phyloP scores from a whole-genome alignment of 208 protist genomes.

The Trichomonas vaginalis region DNA sequence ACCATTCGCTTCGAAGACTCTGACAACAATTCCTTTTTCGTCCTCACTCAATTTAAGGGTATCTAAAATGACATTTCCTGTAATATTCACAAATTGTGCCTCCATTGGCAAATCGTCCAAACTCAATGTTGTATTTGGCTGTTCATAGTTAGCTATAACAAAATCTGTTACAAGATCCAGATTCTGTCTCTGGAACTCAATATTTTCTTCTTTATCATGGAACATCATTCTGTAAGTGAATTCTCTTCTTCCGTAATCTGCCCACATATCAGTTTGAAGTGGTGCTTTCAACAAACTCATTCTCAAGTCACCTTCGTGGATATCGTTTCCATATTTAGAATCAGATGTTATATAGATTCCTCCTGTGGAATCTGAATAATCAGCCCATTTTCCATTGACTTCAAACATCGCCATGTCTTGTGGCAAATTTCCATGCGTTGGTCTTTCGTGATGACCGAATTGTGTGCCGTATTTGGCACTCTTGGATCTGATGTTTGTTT shows the following conservation, averaged over 20 bases:
- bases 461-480: background rate
- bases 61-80: background rate
- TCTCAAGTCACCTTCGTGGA: background rate
- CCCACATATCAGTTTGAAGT: constrained; percentile 1
- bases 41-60: background rate
- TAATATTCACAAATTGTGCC: background rate
- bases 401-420: background rate
- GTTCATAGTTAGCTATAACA: background rate
- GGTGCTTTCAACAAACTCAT: background rate
- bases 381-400: background rate
- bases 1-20: background rate
- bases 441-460: background rate
- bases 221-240: background rate
- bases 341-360: background rate
- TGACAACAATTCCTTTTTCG: background rate
- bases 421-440: background rate
- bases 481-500: background rate
- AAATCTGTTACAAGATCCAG: background rate
- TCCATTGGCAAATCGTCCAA: background rate
- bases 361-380: background rate
- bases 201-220: background rate
- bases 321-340: background rate
- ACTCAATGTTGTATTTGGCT: background rate
- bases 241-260: background rate
- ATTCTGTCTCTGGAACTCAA: background rate